phyloP scores from a whole-genome alignment of 139 green algal species.

The Pseudopediastrum boryanum region DNA sequence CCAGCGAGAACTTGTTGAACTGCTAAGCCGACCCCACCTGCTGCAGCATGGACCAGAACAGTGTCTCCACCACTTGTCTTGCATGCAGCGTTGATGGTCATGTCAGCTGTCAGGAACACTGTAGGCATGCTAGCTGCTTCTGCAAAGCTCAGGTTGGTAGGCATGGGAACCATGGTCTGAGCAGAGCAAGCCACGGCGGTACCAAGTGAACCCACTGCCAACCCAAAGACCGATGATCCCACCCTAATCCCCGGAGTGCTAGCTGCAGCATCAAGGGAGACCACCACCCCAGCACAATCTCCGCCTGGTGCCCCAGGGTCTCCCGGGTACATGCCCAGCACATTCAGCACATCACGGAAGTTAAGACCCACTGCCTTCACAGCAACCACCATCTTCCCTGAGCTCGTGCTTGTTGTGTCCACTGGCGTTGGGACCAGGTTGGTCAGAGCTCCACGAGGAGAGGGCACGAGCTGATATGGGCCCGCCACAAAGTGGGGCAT shows the following conservation, averaged over 20 bases:
- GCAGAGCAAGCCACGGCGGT: constrained; percentile 59
- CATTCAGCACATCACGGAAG: constrained; percentile 77
- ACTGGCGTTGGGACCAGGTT: constrained; percentile 58
- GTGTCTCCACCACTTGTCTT: constrained; percentile 36
- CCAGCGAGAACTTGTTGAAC: constrained; percentile 63
- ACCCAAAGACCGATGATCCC: constrained; percentile 78
- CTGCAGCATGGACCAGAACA: constrained; percentile 76
- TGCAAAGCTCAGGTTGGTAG: constrained; percentile 68
- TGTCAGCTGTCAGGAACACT: constrained; percentile 81
- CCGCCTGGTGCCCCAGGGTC: constrained; percentile 77
- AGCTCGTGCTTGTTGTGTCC: too few relatives aligned
- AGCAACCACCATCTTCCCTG: constrained; percentile 50
- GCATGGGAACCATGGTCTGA: constrained; percentile 66
- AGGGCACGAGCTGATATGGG: too few relatives aligned
- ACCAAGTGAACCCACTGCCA: constrained; percentile 76
- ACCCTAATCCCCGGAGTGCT: constrained; percentile 1
- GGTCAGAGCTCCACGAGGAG: constrained; percentile 60
- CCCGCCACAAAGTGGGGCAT: too few relatives aligned
- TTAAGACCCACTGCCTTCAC: constrained; percentile 86
- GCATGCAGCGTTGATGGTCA: constrained; percentile 53
- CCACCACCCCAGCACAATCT: constrained; percentile 76
- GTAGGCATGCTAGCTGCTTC: constrained; percentile 78
- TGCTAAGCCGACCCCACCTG: constrained; percentile 82
- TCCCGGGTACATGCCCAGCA: constrained; percentile 88
- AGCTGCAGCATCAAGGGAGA: not conserved